Evolutionary conservation across 2,329 filamentous ascomycete species (phyloP), one percentile per base, ranked within the genome.

Genomic region (Phaeoacremonium minimum): DNA sequence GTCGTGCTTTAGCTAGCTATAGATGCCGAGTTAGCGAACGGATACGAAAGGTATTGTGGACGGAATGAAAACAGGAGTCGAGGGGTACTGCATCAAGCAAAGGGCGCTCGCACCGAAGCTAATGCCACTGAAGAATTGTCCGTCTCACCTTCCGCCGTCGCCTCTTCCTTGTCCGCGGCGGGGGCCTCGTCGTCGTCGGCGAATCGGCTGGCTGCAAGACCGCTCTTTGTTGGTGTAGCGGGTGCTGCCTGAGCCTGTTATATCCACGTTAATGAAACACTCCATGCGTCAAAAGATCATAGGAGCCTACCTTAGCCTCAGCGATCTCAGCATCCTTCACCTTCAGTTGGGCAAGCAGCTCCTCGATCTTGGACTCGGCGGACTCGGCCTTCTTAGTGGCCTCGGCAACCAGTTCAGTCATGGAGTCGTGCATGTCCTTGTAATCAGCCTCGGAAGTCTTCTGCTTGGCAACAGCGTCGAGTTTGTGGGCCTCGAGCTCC

Each of bases 61-160:
- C 36, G 36, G 36, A 35, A 32, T 33, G 44, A 44, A 43, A 29
- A 33, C 33, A 32, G 32, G n/a, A n/a, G n/a, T n/a, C n/a, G n/a
- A n/a, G n/a, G n/a, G n/a, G 37, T 42, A 51, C 57, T 56, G 51
- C 54, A 59, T 57, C 58, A 66, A 63, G 57, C 60, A 66, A 61
- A 62, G 69, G 69, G 63, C 59, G 61, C 54, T 67, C 79, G 71
- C 74, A 83, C 79, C 77, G 74, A 77, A 66, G 78, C 77, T 63
- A 83, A 69, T 61, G 78, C 79, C 57, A 71, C 67, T 56, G 78
- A 82, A 60, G 77, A 77, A 66, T 76, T 66, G 56, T 83, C 78
- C 52, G 57, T 52, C 52, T 81, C 77, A 75, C 73, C 76, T 75
- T 73, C 71, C 56, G 64, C 64, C 52, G 58, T 50, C 43, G 49